Base-by-base conservation (phyloP, 2,329 filamentous ascomycete species). In the Claviceps citrina region DNA sequence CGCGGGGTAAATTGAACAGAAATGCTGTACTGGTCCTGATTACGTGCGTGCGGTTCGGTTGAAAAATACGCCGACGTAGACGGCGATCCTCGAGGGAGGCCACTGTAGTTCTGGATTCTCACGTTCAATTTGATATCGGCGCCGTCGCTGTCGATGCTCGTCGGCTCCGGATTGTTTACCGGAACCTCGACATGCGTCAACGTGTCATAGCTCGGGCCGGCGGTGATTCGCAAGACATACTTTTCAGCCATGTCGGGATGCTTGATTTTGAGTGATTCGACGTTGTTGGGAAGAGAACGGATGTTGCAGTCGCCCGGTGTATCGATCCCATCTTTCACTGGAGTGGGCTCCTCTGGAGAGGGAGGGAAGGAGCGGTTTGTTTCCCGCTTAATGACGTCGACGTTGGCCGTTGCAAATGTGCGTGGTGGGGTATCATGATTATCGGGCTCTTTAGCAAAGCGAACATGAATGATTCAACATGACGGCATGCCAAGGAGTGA, bases 1-100 rank as follows among this genome's bases (percentile, higher is more conserved):
- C 82, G 84, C n/a, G 81, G 84, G 0, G 72, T 76, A 58, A 95
- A 84, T 34, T 74, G 71, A 54, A 94, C 80, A 25, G 75, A 70
- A 51, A 96, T 85, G 51, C 78, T 84, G 66, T 95, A 95, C 55
- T 85, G 81, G 59, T 95, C 87, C 39, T 67, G 60, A 48, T 71
- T 72, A 46, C 68, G 65, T 18, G 64, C 65, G 56, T 93, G 86
- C 15, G 73, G 69, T 5, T 78, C 72, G 5, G 73, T 63, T 12
- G 70, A 65, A 66, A 96, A 95, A 64, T 95, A 95, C 1, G 78
- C 63, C 7, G 79, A 83, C 0, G 81, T 81, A 4, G 62, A 54
- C 0, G 84, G 81, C 1, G 83, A 84, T 48, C 64, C 60, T 34
- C 67, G 62, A 1, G 86, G 84, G n/a, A 89, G 68, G n/a, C 86